phyloP scores from a whole-genome alignment of 2,329 filamentous ascomycete species.

The Sclerotiophoma versabilis region DNA sequence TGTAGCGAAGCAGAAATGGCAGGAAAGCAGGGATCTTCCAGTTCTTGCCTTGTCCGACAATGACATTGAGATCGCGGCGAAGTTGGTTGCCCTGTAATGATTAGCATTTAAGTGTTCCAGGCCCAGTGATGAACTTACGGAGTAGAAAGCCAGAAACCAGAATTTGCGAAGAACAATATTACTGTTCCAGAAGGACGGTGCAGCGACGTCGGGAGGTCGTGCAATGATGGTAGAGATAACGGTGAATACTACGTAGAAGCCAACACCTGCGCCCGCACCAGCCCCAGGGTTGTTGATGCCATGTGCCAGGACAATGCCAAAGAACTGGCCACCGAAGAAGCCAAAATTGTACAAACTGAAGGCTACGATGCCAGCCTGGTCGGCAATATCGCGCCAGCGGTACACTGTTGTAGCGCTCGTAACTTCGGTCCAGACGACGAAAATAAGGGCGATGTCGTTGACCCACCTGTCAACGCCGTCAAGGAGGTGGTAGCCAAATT shows the following conservation, averaged over 20 bases:
- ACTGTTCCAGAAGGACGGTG: slow-evolving; percentile 53
- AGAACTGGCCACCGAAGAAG: slow-evolving; percentile 61
- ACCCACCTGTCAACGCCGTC: slow-evolving; percentile 64
- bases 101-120: background rate
- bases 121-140: slow-evolving; percentile 50
- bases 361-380: slow-evolving; percentile 54
- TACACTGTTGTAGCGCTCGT: slow-evolving; percentile 62
- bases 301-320: slow-evolving; percentile 61
- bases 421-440: slow-evolving; percentile 63
- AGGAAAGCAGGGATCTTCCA: slow-evolving; percentile 64
- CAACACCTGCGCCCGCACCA: slow-evolving; percentile 62
- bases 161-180: slow-evolving; percentile 52
- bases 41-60: slow-evolving; percentile 62
- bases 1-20: slow-evolving; percentile 53
- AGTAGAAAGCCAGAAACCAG: slow-evolving; percentile 65
- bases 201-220: slow-evolving; percentile 52
- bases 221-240: slow-evolving; percentile 52
- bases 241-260: slow-evolving; percentile 57
- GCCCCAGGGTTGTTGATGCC: slow-evolving; percentile 50
- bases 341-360: slow-evolving; percentile 59
- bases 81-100: slow-evolving; percentile 61
- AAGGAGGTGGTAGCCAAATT: slow-evolving; percentile 64
- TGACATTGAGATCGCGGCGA: slow-evolving; percentile 61
- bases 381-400: slow-evolving; percentile 58
- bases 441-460: slow-evolving; percentile 62